Percentiles rank a stretch among this genome's conserved stretches.
phyloP scores from a whole-genome alignment of 1,139 yeast genomes.

The Saccharomyces pastorianus region DNA sequence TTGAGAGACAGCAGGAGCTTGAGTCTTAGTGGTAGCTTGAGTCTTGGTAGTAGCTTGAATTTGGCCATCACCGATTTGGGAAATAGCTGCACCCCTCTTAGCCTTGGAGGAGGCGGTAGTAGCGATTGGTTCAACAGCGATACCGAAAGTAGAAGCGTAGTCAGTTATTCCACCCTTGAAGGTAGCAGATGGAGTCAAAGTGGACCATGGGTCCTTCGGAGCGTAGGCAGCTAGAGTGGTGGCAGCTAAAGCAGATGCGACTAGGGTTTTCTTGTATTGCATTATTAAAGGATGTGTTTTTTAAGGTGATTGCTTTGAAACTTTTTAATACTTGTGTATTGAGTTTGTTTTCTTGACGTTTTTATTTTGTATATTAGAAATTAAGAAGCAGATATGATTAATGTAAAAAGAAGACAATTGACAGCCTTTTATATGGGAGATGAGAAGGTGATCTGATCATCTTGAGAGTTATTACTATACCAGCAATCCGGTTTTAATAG shows the following conservation, averaged over 20 bases:
- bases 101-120: slow-evolving; percentile 39
- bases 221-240: slow-evolving; percentile 53
- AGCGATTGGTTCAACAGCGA: slow-evolving; percentile 14
- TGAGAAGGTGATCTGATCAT: neutral
- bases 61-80: too few relatives aligned
- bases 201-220: slow-evolving; percentile 66
- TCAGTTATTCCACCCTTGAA: slow-evolving; percentile 50
- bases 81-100: slow-evolving; percentile 35
- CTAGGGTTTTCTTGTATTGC: slow-evolving; percentile 29
- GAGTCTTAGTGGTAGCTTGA: too few relatives aligned
- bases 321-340: neutral
- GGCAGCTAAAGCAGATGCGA: slow-evolving; percentile 40
- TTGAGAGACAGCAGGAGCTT: slow-evolving; percentile 6
- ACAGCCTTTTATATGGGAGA: neutral
- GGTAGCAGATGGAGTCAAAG: slow-evolving; percentile 55
- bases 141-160: slow-evolving; percentile 14
- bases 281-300: slow-evolving; percentile 10
- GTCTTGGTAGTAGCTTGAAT: too few relatives aligned
- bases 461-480: neutral
- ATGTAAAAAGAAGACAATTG: neutral
- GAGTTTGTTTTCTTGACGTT: neutral
- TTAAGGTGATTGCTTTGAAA: neutral
- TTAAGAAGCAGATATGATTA: neutral
- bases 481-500: neutral
- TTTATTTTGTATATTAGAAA: neutral